Percentiles rank a stretch among this genome's conserved stretches.
These are phyloP conservation scores for Apiotrichum montevideense DNA, from an alignment of 1,284 basidiomycete species.

Conservation along the genomic window DNA sequence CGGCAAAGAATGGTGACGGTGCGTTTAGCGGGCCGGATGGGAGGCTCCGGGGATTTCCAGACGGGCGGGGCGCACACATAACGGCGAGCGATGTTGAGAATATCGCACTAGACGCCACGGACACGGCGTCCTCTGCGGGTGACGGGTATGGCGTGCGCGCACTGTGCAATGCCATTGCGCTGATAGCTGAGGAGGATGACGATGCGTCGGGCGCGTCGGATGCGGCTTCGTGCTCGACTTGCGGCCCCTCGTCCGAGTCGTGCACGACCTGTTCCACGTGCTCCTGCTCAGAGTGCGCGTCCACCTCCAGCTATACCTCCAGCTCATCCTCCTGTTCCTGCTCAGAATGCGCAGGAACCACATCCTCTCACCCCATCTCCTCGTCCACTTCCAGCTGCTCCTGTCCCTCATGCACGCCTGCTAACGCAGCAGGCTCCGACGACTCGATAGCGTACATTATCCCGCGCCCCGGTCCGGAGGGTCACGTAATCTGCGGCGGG, in stretches of 20 bases:
- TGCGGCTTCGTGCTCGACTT: no score
- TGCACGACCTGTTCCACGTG: no score
- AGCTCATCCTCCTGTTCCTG: no score
- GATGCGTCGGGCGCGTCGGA: not conserved
- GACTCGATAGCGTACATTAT: slow-evolving; percentile 37
- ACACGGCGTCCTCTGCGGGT: not conserved
- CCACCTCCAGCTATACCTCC: not conserved
- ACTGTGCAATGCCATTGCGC: not conserved
- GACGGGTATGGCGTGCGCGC: not conserved
- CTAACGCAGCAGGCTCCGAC: not conserved
- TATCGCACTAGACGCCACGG: no score
- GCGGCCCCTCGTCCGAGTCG: no score
- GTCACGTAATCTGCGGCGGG: slow-evolving; percentile 34
- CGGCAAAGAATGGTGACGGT: not conserved
- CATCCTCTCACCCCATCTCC: no score
- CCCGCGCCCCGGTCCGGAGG: slow-evolving; percentile 41
- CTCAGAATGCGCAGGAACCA: no score
- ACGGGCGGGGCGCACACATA: not conserved
- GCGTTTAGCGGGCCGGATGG: not conserved
- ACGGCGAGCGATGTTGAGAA: not conserved
- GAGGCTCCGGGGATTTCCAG: no score
- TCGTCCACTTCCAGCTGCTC: no score
- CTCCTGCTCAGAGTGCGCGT: no score
- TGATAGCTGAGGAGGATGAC: not conserved
- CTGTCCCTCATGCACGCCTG: no score